Evolutionary conservation across 768 basidiomycete genomes (phyloP), one percentile per base, ranked within the genome.

Genomic region (Calocybe cyanea): DNA sequence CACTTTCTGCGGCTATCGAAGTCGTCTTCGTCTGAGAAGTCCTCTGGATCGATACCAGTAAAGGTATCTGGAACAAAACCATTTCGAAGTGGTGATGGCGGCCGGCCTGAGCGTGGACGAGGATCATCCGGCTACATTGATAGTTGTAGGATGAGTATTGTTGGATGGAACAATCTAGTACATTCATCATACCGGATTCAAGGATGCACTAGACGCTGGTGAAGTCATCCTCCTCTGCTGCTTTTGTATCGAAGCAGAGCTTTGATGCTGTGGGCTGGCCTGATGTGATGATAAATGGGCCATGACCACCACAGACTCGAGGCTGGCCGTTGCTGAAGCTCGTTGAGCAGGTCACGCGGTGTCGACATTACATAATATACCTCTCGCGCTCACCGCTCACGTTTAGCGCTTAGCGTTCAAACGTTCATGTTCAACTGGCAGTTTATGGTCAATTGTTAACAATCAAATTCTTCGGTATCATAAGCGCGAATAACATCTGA

Each of bases 51-150:
- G 46, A 77, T 76, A 8, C 80, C 81, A 6, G 80, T 81, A 36
- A 63, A 70, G 6, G 81, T 78, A 51, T 80, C 73, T 52, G 77
- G 71, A 10, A 77, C 63, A 53, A 76, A 76, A 23, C 73, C 75
- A 52, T 87, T 83, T 10, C 87, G 74, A 7, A 90, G 76, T 10
- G 87, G 87, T 10, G 87, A 89, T 11, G 80, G 80, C 6, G 86
- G 81, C 28, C 85, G 70, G n/a, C 71, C 63, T 17, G 64, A 60
- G 30, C 63, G 65, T 34, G 65, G 68, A 20, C 62, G 60, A 44
- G 62, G 62, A 15, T 66, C 66, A 28, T 70, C 67, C 11, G 74
- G 75, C 71, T 72, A 46, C 31, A 43, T 15, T n/a, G n/a, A 15
- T 10, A 46, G 17, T 41, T 17, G 8, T n/a, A 23, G 18, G n/a